These are phyloP conservation scores for Amphichorda felina DNA, from an alignment of 2,329 filamentous ascomycete species.

Conservation along the genomic window DNA sequence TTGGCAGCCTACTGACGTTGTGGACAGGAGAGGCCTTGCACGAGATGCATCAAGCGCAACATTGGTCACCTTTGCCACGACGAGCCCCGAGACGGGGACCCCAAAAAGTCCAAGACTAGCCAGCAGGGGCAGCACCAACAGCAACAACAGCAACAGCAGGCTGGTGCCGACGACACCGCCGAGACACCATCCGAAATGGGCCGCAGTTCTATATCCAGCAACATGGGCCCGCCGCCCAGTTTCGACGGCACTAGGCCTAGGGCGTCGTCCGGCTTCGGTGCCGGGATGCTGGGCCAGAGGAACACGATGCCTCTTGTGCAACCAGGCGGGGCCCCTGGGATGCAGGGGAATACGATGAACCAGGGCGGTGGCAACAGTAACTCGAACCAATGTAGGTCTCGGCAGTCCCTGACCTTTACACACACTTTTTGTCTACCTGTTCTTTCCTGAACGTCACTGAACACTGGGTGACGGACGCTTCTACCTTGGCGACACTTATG, in stretches of 20 bases:
- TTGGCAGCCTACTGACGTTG: neutral
- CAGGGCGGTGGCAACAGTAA: conserved; percentile 38
- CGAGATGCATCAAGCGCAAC: conserved; percentile 94
- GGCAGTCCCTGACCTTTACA: neutral
- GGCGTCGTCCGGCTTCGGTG: conserved; percentile 27
- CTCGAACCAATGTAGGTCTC: conserved; percentile 62
- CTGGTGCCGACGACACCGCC: conserved; percentile 42
- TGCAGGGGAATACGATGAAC: conserved; percentile 47
- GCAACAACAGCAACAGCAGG: conserved; percentile 8
- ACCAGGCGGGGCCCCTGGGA: conserved; percentile 53
- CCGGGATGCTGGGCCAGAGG: conserved; percentile 11
- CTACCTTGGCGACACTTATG: too few species aligned
- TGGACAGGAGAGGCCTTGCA: conserved; percentile 81
- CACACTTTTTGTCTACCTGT: neutral
- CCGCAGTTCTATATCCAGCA: conserved; percentile 42
- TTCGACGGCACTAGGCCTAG: conserved; percentile 13
- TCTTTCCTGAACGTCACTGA: too few species aligned
- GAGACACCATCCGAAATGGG: conserved; percentile 33
- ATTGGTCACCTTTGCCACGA: conserved; percentile 98
- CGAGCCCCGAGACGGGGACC: conserved; percentile 74
- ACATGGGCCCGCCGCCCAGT: conserved; percentile 39
- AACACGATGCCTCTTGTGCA: conserved; percentile 57
- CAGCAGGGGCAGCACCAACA: neutral
- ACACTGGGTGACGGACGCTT: too few species aligned
- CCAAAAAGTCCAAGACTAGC: conserved; percentile 64